phyloP scores from a whole-genome alignment of 2,329 filamentous ascomycete genomes.

The Neofusicoccum laricinum region DNA sequence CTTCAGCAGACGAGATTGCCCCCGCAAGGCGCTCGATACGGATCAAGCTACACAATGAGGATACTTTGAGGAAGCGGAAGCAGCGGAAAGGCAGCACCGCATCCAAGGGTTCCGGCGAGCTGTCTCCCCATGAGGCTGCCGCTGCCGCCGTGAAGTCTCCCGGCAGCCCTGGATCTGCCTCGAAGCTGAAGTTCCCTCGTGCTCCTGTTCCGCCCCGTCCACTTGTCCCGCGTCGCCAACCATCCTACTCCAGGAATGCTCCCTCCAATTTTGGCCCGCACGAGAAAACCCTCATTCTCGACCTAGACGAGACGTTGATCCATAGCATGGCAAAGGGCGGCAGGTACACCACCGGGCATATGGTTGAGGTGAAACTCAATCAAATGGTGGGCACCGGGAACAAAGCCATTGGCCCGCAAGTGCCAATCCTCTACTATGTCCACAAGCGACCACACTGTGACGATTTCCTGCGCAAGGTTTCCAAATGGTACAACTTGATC shows the following conservation, averaged over 20 bases:
- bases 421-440: constrained; percentile 97
- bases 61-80: constrained; percentile 69
- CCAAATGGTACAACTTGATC: constrained; percentile 97
- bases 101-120: constrained; percentile 25
- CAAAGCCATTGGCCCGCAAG: constrained; percentile 73
- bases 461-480: constrained; percentile 88
- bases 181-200: constrained; percentile 74
- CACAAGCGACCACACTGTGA: constrained; percentile 97
- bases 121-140: constrained; percentile 46
- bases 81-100: constrained; percentile 55
- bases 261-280: constrained; percentile 36
- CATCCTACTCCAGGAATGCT: constrained; percentile 67
- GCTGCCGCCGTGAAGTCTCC: constrained; percentile 87
- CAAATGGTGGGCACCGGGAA: constrained; percentile 66
- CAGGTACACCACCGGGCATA: constrained; percentile 92
- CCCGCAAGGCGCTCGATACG: constrained; percentile 77
- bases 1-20: constrained; percentile 59
- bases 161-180: constrained; percentile 66
- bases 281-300: constrained; percentile 91
- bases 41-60: constrained; percentile 85
- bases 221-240: constrained; percentile 82
- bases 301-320: constrained; percentile 95
- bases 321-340: constrained; percentile 97
- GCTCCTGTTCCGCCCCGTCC: constrained; percentile 86
- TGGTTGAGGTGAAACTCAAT: constrained; percentile 94